Base-by-base conservation (phyloP, 306 rosid genomes). In the Prunus armeniaca region DNA sequence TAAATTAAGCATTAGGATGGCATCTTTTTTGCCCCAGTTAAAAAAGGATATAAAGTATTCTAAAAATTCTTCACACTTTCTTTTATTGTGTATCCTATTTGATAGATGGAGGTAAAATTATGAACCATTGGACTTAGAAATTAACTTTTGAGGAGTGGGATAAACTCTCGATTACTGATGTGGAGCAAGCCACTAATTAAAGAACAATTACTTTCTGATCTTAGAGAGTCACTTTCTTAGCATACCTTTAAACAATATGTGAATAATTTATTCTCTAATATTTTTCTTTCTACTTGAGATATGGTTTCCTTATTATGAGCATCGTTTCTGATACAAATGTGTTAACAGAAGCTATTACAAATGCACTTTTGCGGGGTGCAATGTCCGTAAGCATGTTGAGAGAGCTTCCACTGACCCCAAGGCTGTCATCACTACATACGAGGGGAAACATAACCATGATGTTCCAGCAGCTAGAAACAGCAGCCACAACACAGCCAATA, bases 301-400 rank as follows among this genome's bases (percentile, higher is more conserved):
- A 9, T 65, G 47, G 47, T 54, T 54, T 45, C 17, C 49, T 20
- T 63, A 75, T 18, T 41, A 54, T 38, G n/a, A 76, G 71, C 17
- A 7, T 27, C 3, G 30, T 57, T 81, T 65, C 67, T 82, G 51
- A 75, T 82, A 30, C 76, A 22, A 50, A 9, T 54, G 22, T 55
- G 74, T 73, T 71, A 57, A 67, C 93, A 95, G 98, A 96, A 95
- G 97, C 84, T 95, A 95, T 69, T 95, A 95, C 90, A 95, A 92
- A 85, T 95, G 98, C 86, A 95, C 98, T 20, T 81, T 79, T 74
- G 76, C 87, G 9, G 97, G 98, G 27, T 95, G 98, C 88, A 92
- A 89, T 20, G 98, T 95, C 73, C 97, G 98, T 4, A 95, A 95
- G 78, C 98, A 95, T 65, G 97, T 95, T 6, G 98, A 95, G 86